Evolutionary conservation across 208 protist genomes (phyloP).

Genomic region (Tritrichomonas musculus): DNA sequence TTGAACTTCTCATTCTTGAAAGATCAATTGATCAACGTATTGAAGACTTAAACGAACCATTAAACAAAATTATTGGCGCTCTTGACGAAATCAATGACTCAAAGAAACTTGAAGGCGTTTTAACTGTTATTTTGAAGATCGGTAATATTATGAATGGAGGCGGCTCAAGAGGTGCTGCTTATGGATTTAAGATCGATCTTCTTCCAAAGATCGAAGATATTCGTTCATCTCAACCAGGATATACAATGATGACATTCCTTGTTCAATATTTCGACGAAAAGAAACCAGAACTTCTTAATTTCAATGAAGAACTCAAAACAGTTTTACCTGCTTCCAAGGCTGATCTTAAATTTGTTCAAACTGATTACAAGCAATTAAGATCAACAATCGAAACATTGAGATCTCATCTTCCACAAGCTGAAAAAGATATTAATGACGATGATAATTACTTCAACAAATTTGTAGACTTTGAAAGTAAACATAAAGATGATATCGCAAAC

Average conservation of each 20-base stretch:
- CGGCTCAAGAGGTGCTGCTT: neutral
- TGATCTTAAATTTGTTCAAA: neutral
- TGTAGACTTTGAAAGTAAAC: neutral
- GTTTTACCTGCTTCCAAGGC: neutral
- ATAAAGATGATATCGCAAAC: neutral
- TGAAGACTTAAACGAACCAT: neutral
- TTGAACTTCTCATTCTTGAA: neutral
- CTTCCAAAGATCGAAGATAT: neutral
- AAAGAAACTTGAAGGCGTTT: neutral
- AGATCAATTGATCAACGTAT: neutral
- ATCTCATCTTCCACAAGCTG: neutral
- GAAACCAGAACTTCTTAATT: neutral
- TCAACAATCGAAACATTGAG: neutral
- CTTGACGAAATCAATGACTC: neutral
- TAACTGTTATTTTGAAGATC: neutral
- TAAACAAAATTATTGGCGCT: neutral
- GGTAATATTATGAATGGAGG: constrained; percentile 28
- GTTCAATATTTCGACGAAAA: neutral
- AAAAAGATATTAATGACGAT: neutral
- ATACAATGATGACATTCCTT: neutral
- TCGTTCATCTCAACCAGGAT: neutral
- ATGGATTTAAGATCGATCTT: constrained; percentile 13
- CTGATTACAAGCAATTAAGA: neutral
- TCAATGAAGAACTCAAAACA: neutral
- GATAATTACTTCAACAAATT: neutral